A percentile compares a stretch with the other conserved stretches of the same genome.
Conservation (phyloP, 108 stramenopile species). For the Nannochloropsis salina region DNA sequence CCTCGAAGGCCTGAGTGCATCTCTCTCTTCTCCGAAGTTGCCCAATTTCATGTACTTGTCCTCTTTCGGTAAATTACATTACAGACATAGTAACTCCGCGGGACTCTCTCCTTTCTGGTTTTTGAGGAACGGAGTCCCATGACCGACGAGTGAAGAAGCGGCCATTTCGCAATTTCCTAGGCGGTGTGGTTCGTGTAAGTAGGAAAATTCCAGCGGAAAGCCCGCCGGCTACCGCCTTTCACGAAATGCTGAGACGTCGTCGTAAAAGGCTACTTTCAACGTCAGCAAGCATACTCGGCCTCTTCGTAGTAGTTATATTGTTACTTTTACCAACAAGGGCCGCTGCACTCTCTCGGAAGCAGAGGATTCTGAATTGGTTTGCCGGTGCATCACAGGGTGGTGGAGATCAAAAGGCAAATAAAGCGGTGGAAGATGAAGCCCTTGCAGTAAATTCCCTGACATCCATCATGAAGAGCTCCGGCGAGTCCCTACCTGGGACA, state of each 20-base stretch:
- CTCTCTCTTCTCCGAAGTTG: no score
- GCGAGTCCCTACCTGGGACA: neutral
- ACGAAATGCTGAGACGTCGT: neutral
- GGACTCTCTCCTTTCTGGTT: neutral
- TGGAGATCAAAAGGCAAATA: neutral
- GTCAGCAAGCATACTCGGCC: neutral
- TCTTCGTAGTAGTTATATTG: neutral
- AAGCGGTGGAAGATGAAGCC: neutral
- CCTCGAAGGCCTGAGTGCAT: no score
- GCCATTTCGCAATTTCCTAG: neutral
- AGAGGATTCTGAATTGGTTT: neutral
- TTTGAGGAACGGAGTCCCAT: neutral
- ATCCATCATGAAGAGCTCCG: neutral
- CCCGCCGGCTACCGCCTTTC: neutral
- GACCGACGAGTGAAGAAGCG: neutral
- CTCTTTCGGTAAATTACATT: no score
- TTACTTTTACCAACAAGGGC: neutral
- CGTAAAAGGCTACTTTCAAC: neutral
- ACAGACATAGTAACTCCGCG: no score
- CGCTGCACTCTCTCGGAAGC: neutral
- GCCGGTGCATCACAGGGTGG: neutral
- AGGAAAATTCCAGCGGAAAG: neutral
- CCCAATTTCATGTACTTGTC: no score
- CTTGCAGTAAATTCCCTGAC: neutral
- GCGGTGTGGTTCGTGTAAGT: no score